Evolutionary conservation across 352 stramenopile species (phyloP).

Genomic region (Globisporangium rhizosaccharum): DNA sequence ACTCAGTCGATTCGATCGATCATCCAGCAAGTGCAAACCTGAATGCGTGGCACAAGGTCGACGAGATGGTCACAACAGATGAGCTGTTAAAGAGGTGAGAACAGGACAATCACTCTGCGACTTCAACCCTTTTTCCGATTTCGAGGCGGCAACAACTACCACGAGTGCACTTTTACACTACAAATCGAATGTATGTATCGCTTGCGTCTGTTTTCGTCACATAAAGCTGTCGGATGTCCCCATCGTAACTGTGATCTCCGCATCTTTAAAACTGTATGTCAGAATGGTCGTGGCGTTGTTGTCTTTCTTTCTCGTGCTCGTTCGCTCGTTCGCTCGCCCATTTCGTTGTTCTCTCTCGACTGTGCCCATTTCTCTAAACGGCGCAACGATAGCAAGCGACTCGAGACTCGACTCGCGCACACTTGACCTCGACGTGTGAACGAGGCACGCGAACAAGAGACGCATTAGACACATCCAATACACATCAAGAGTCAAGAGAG

Average conservation of each 20-base stretch:
- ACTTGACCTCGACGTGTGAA: neutral
- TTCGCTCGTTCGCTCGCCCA: neutral
- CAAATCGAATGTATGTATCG: neutral
- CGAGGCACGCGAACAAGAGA: neutral
- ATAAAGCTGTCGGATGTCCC: neutral
- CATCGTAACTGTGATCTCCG: neutral
- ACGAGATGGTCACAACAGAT: too few species aligned
- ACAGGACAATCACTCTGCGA: constrained; percentile 10
- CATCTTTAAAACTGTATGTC: constrained; percentile 4
- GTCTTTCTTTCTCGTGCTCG: constrained; percentile 1
- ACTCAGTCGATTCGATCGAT: too few species aligned
- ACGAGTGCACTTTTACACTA: neutral
- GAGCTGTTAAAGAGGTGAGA: too few species aligned
- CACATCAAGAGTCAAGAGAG: constrained; percentile 4
- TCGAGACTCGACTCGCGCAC: neutral
- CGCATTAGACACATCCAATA: neutral
- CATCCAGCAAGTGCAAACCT: too few species aligned
- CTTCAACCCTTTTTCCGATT: constrained; percentile 13
- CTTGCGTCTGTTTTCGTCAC: too few species aligned
- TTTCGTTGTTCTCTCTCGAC: neutral
- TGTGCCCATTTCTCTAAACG: constrained; percentile 15
- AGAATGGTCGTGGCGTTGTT: constrained; percentile 2
- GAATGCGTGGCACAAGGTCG: too few species aligned
- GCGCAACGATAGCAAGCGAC: neutral
- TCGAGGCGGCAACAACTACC: constrained; percentile 1